Conservation (phyloP, 768 basidiomycete genomes). For the Amanita pseudoporphyria region DNA sequence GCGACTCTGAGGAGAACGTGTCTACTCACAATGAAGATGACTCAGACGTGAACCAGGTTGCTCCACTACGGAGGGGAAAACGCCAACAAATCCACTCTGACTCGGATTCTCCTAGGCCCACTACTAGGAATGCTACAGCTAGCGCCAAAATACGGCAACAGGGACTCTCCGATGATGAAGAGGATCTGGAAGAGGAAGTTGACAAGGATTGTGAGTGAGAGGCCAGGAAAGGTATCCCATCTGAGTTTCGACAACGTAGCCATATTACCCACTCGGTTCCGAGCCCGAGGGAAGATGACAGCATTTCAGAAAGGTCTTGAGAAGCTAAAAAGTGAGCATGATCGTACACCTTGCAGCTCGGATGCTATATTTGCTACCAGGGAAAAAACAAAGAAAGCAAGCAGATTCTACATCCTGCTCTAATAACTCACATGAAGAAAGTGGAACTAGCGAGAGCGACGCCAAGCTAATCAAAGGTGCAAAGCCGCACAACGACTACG, state of each 20-base stretch:
- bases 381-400: constrained; percentile 13
- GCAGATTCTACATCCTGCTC: constrained; percentile 20
- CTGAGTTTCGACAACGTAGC: constrained; percentile 22
- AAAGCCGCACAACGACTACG: constrained; percentile 26
- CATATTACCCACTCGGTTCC: constrained; percentile 56
- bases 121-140: constrained; percentile 24
- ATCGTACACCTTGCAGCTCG: not conserved
- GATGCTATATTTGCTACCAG: constrained; percentile 7
- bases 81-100: constrained; percentile 14
- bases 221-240: not conserved
- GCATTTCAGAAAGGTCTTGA: constrained; percentile 56
- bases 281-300: constrained; percentile 49
- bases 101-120: constrained; percentile 11
- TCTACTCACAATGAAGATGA: not conserved
- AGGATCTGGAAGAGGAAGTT: constrained; percentile 34
- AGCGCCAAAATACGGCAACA: constrained; percentile 15
- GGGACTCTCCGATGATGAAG: constrained; percentile 30
- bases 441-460: constrained; percentile 16
- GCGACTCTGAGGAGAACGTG: not conserved
- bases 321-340: constrained; percentile 48
- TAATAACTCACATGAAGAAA: constrained; percentile 24
- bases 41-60: constrained; percentile 2
- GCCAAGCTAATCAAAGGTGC: constrained; percentile 36
- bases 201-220: constrained; percentile 45
- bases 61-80: constrained; percentile 28